phyloP scores from a whole-genome alignment of 139 green algal species.

The Micromonas commoda region DNA sequence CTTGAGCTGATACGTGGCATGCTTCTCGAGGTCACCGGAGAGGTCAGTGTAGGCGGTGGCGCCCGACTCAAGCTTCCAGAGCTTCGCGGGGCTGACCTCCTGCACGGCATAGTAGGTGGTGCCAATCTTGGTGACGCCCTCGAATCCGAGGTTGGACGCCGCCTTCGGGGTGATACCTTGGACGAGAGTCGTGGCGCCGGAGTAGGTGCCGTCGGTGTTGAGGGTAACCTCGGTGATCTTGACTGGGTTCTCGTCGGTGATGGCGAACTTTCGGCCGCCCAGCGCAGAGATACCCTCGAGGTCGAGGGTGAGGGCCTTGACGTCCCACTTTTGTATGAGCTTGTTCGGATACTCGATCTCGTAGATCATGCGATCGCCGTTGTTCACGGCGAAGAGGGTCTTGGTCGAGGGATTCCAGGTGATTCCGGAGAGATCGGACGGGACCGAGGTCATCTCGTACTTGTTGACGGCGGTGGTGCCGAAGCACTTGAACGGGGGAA shows the following conservation, averaged over 20 bases:
- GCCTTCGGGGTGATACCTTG: slow-evolving; percentile 13
- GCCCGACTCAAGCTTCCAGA: background rate
- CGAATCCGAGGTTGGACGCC: slow-evolving; percentile 11
- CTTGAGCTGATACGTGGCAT: background rate
- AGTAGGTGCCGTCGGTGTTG: background rate
- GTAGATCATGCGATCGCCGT: slow-evolving; percentile 4
- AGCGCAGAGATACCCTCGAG: slow-evolving; percentile 18
- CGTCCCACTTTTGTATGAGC: background rate
- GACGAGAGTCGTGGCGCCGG: too few species aligned
- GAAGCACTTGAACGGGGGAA: slow-evolving; percentile 1
- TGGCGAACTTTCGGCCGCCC: slow-evolving; percentile 15
- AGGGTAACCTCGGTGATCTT: background rate
- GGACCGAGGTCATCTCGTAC: slow-evolving; percentile 1
- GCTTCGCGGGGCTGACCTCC: background rate
- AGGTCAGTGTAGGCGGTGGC: background rate
- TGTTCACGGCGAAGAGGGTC: slow-evolving; percentile 23
- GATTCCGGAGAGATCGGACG: slow-evolving; percentile 15
- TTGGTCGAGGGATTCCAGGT: background rate
- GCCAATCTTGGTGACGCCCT: background rate
- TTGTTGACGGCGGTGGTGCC: background rate
- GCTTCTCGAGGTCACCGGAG: background rate
- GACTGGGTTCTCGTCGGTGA: slow-evolving; percentile 17
- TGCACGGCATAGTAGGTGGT: background rate
- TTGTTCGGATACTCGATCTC: background rate
- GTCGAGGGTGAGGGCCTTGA: background rate